Percentiles rank a stretch among this genome's conserved stretches.
These are phyloP conservation scores for Areca catechu DNA, from an alignment of 176 grass and related monocot genomes.

Conservation along the genomic window DNA sequence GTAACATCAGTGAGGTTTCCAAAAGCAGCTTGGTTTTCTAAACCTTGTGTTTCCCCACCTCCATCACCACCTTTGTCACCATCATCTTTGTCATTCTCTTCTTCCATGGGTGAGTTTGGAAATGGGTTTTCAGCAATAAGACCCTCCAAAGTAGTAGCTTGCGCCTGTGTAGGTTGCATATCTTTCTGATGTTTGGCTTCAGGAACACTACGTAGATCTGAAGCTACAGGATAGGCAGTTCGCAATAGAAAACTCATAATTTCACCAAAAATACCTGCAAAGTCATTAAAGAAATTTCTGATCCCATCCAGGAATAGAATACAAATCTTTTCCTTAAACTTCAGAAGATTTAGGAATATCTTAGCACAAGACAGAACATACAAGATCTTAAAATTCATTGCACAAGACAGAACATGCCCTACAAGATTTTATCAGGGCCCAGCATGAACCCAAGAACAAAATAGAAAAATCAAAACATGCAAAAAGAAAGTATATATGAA, in stretches of 20 bases:
- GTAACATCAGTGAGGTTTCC: constrained; percentile 48
- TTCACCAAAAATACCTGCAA: constrained; percentile 16
- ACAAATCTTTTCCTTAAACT: too few relatives aligned
- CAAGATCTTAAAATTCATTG: too few relatives aligned
- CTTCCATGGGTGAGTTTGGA: not conserved
- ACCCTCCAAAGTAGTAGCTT: constrained; percentile 41
- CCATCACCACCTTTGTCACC: constrained; percentile 18
- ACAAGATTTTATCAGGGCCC: too few relatives aligned
- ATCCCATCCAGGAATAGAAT: too few relatives aligned
- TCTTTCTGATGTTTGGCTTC: constrained; percentile 20
- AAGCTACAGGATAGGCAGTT: constrained; percentile 22
- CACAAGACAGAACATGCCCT: too few relatives aligned
- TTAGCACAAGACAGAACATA: too few relatives aligned
- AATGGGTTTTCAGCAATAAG: constrained; percentile 43
- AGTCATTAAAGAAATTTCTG: not conserved
- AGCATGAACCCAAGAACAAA: too few relatives aligned
- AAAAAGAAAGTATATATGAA: too few relatives aligned
- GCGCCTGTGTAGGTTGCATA: not conserved
- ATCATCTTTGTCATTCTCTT: constrained; percentile 13
- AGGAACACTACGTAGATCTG: constrained; percentile 23
- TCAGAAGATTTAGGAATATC: too few relatives aligned
- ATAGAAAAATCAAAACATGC: too few relatives aligned
- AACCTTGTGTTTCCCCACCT: constrained; percentile 1
- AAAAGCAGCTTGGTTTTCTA: constrained; percentile 10
- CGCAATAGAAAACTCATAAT: constrained; percentile 76